Evolutionary conservation across 805 yeast genomes (phyloP).

Genomic region (Saccharomyces kudriavzevii): DNA sequence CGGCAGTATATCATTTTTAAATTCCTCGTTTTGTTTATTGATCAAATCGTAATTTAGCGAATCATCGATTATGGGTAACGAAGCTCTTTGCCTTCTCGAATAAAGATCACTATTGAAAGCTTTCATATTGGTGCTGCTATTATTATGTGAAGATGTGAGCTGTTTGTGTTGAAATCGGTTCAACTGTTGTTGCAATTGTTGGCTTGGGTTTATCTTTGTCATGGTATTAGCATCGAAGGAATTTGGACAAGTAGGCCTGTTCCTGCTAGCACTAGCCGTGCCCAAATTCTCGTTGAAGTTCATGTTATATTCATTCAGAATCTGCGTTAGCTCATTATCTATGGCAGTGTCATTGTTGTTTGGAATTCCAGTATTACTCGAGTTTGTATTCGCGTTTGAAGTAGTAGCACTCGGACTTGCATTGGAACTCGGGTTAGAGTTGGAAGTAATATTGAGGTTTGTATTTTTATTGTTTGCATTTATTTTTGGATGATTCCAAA

Average conservation of each 20-base stretch:
- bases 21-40: conserved; percentile 15
- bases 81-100: conserved; percentile 16
- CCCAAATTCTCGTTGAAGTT: conserved; percentile 7
- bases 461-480: neutral
- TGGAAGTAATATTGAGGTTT: neutral
- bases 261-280: neutral
- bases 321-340: conserved; percentile 19
- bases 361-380: conserved; percentile 1
- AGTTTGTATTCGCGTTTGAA: neutral
- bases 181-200: neutral
- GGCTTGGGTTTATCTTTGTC: neutral
- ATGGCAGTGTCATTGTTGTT: conserved; percentile 6
- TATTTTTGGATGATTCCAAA: conserved; percentile 19
- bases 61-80: conserved; percentile 22
- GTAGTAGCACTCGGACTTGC: neutral
- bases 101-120: neutral
- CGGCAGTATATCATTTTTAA: neutral
- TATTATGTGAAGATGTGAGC: neutral
- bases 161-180: neutral
- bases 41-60: conserved; percentile 16
- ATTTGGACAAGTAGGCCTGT: neutral
- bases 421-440: neutral
- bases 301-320: conserved; percentile 21
- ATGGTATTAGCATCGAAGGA: neutral
- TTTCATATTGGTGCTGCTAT: neutral